A percentile compares a stretch with the other conserved stretches of the same genome.
These are phyloP conservation scores for Neofusicoccum laricinum DNA, from an alignment of 2,329 filamentous ascomycete genomes.

Conservation along the genomic window DNA sequence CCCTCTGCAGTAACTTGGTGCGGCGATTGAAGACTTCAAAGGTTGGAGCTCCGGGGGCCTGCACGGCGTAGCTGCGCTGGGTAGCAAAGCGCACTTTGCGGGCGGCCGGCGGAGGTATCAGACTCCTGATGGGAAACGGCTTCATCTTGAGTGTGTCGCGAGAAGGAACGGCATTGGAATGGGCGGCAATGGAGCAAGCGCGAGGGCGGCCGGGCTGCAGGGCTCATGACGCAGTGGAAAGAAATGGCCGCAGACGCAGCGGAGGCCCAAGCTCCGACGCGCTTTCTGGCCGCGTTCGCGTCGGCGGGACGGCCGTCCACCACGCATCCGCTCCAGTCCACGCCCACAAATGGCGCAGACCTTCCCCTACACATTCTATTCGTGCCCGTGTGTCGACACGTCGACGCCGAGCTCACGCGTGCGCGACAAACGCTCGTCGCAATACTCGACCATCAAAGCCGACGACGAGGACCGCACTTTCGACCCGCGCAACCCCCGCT, in stretches of 20 bases:
- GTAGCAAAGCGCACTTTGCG: constrained; percentile 25
- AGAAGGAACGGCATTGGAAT: constrained; percentile 3
- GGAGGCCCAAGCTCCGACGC: constrained; percentile 14
- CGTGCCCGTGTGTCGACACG: constrained; percentile 59
- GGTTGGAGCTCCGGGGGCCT: constrained; percentile 71
- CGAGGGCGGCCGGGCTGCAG: not conserved
- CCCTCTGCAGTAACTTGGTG: constrained; percentile 87
- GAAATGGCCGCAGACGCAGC: not conserved
- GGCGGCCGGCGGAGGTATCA: constrained; percentile 30
- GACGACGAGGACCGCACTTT: constrained; percentile 75
- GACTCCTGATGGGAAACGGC: constrained; percentile 31
- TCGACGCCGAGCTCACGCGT: constrained; percentile 28
- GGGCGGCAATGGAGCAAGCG: not conserved
- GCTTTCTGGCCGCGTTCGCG: constrained; percentile 1
- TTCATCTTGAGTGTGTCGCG: constrained; percentile 26
- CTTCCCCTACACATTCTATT: constrained; percentile 64
- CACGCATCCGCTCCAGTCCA: not conserved
- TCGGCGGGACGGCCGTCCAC: not conserved
- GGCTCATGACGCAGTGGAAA: constrained; percentile 11
- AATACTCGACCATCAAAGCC: constrained; percentile 33
- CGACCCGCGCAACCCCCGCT: constrained; percentile 77
- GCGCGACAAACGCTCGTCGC: constrained; percentile 32
- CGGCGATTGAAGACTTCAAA: constrained; percentile 89
- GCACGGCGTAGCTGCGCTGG: constrained; percentile 64
- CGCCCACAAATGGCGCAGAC: constrained; percentile 48